Conservation (phyloP, 1,284 basidiomycete species). For the Ustilago xerochloae region DNA sequence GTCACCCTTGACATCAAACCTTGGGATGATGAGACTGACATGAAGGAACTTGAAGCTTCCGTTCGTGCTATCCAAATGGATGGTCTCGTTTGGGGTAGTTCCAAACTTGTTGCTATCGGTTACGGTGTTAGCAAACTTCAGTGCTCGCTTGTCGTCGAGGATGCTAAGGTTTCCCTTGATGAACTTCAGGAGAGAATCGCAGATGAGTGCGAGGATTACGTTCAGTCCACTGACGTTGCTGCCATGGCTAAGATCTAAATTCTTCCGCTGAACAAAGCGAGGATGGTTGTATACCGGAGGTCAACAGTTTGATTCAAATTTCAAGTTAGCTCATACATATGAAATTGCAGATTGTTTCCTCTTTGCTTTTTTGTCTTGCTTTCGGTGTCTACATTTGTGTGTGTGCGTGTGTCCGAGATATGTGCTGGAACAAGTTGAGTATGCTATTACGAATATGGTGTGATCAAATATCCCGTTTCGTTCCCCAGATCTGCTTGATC, state of each 20-base stretch:
- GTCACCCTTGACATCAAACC: slow-evolving; percentile 98
- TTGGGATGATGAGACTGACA: slow-evolving; percentile 98
- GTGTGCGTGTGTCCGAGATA: not conserved
- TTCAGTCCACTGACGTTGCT: slow-evolving; percentile 85
- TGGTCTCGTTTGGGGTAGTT: slow-evolving; percentile 89
- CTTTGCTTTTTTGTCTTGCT: slow-evolving; percentile 21
- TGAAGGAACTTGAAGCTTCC: slow-evolving; percentile 82
- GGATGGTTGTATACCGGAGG: slow-evolving; percentile 35
- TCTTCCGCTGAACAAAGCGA: not conserved
- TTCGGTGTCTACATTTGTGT: slow-evolving; percentile 1
- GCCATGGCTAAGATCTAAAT: slow-evolving; percentile 68
- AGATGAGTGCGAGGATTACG: slow-evolving; percentile 84
- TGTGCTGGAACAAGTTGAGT: too few relatives aligned
- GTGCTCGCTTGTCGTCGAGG: slow-evolving; percentile 95
- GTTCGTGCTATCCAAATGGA: slow-evolving; percentile 89
- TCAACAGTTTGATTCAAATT: not conserved
- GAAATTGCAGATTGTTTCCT: slow-evolving; percentile 24
- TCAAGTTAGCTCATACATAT: not conserved
- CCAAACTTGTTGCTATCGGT: slow-evolving; percentile 91
- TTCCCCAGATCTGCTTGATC: slow-evolving; percentile 52
- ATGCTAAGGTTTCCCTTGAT: slow-evolving; percentile 92
- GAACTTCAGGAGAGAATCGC: slow-evolving; percentile 78
- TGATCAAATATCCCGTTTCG: slow-evolving; percentile 31
- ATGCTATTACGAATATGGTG: not conserved
- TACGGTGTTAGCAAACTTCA: slow-evolving; percentile 92